Evolutionary conservation across 352 stramenopile genomes (phyloP).

Genomic region (Globisporangium megalacanthum): DNA sequence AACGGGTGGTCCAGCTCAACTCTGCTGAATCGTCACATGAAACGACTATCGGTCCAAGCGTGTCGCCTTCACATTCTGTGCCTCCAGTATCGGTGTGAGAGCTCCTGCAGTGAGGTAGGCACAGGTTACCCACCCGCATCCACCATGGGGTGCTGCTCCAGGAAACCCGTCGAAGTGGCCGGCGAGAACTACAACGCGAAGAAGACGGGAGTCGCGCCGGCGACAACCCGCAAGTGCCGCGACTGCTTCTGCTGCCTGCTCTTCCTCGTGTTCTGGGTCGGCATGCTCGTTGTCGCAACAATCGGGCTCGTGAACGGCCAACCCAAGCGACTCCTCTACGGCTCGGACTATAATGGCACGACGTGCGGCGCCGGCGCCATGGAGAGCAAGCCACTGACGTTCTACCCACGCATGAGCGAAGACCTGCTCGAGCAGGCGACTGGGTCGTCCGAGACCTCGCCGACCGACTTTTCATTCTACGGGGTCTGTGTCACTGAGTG

Average conservation of each 20-base stretch:
- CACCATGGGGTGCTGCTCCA: conserved; percentile 70
- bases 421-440: conserved; percentile 59
- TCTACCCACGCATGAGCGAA: conserved; percentile 75
- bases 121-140: neutral
- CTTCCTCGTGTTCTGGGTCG: conserved; percentile 72
- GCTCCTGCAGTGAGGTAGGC: no score
- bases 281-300: conserved; percentile 54
- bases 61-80: neutral
- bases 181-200: conserved; percentile 16
- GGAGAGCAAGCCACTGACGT: conserved; percentile 32
- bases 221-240: conserved; percentile 51
- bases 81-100: neutral
- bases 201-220: conserved; percentile 44
- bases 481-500: conserved; percentile 61
- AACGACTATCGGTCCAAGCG: neutral
- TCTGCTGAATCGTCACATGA: neutral
- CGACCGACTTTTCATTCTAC: conserved; percentile 59
- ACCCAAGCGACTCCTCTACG: conserved; percentile 63
- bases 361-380: conserved; percentile 53
- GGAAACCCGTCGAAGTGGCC: conserved; percentile 34
- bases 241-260: conserved; percentile 62
- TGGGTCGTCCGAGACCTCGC: conserved; percentile 30
- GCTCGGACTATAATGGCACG: conserved; percentile 67
- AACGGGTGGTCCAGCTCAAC: neutral
- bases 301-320: conserved; percentile 60